Percentiles rank a stretch among this genome's conserved stretches.
phyloP scores from a whole-genome alignment of 805 yeast species.

The Nakazawaea ambrosiae region DNA sequence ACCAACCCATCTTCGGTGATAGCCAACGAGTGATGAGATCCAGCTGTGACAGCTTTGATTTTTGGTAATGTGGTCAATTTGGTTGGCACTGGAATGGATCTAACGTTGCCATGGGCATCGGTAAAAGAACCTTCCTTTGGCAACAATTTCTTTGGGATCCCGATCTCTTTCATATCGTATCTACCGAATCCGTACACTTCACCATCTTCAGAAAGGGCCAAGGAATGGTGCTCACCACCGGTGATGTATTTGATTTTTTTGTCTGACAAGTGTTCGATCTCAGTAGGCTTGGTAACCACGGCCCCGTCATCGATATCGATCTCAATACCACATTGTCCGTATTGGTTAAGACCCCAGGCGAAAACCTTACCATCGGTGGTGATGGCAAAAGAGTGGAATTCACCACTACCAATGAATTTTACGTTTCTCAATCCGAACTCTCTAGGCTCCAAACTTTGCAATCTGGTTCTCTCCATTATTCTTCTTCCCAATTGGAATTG shows the following conservation, averaged over 20 bases:
- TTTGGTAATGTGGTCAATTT: slow-evolving; percentile 51
- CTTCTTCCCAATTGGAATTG: slow-evolving; percentile 88
- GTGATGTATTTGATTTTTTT: slow-evolving; percentile 56
- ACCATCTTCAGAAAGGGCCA: slow-evolving; percentile 69
- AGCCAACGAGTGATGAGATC: slow-evolving; percentile 91
- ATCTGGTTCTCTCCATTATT: slow-evolving; percentile 71
- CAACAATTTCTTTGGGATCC: slow-evolving; percentile 57
- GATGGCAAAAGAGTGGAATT: slow-evolving; percentile 92
- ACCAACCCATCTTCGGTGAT: slow-evolving; percentile 77
- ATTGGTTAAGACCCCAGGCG: slow-evolving; percentile 96
- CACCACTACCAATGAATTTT: slow-evolving; percentile 84
- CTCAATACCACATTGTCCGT: slow-evolving; percentile 88
- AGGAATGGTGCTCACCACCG: slow-evolving; percentile 93
- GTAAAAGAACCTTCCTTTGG: slow-evolving; percentile 64
- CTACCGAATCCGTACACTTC: slow-evolving; percentile 83
- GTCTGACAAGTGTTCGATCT: slow-evolving; percentile 55
- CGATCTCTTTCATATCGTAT: slow-evolving; percentile 89
- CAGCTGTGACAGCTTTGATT: slow-evolving; percentile 60
- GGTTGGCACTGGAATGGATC: slow-evolving; percentile 85
- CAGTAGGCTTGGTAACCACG: slow-evolving; percentile 69
- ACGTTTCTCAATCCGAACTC: slow-evolving; percentile 78
- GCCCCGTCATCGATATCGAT: slow-evolving; percentile 82
- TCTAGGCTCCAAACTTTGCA: slow-evolving; percentile 69
- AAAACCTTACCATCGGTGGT: slow-evolving; percentile 62
- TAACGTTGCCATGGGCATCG: slow-evolving; percentile 73